Percentiles rank a stretch among this genome's conserved stretches.
Conservation (phyloP, 371 early-diverging fungal species). For the Lichtheimia ornata region DNA sequence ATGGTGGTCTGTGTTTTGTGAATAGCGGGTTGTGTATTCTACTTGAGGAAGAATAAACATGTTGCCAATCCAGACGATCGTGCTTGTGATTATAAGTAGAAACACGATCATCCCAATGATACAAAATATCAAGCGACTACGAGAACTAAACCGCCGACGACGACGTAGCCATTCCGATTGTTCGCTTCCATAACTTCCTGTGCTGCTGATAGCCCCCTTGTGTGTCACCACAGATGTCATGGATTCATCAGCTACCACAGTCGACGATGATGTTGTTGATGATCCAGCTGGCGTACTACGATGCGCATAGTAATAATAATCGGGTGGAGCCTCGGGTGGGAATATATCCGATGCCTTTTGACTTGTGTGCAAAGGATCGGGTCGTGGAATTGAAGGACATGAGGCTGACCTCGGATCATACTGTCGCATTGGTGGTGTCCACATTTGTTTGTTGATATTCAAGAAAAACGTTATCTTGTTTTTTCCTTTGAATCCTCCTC, state of each 20-base stretch:
- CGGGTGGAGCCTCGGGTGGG: constrained; percentile 15
- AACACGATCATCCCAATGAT: constrained; percentile 19
- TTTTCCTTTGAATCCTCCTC: background rate
- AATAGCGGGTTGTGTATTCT: constrained; percentile 11
- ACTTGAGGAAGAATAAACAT: constrained; percentile 19
- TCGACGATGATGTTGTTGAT: background rate
- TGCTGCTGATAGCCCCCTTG: background rate
- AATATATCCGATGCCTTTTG: constrained; percentile 13
- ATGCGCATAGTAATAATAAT: constrained; percentile 15
- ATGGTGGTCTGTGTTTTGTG: constrained; percentile 12
- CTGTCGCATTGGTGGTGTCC: background rate
- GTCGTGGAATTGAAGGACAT: constrained; percentile 12
- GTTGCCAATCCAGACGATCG: constrained; percentile 18
- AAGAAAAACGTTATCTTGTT: background rate
- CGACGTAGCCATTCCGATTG: constrained; percentile 13
- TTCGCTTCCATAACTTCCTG: background rate
- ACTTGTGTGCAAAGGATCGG: constrained; percentile 6
- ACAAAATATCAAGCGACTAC: constrained; percentile 7
- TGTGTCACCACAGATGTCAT: constrained; percentile 9
- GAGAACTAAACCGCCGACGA: constrained; percentile 5
- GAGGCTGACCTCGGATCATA: constrained; percentile 10
- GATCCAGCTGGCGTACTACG: background rate
- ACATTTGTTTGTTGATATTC: constrained; percentile 3
- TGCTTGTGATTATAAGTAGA: constrained; percentile 11
- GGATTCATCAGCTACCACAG: constrained; percentile 11